Conservation (phyloP, 2,329 filamentous ascomycete species). For the Ceratocystis papillata region DNA sequence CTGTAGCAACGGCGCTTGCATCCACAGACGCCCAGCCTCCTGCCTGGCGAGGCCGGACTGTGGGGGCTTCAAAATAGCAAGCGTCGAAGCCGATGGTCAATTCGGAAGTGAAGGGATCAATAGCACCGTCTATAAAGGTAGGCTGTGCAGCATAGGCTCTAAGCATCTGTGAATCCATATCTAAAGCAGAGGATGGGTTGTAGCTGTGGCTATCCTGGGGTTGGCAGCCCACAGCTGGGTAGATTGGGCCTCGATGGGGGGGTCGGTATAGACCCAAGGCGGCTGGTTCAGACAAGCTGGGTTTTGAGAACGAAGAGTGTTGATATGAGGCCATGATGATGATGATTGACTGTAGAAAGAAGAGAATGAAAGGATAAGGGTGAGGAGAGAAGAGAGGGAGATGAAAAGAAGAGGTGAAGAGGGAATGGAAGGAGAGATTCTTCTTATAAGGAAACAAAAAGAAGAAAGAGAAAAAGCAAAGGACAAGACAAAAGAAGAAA, state of each 20-base stretch:
- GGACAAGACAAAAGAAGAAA: background rate
- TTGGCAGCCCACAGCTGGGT: no score
- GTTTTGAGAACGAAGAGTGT: background rate
- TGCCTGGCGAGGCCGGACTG: background rate
- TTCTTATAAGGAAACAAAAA: background rate
- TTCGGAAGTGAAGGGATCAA: background rate
- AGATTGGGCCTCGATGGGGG: no score
- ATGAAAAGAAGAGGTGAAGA: background rate
- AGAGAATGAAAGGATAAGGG: background rate
- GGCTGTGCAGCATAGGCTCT: background rate
- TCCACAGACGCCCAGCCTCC: background rate
- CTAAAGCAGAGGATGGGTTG: background rate
- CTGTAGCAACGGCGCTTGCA: background rate
- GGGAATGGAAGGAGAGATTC: no score
- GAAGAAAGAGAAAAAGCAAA: background rate
- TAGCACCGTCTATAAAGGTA: background rate
- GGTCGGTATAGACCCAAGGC: no score
- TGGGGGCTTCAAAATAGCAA: background rate
- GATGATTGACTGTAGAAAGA: background rate
- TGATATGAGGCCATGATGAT: background rate
- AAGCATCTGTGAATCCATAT: background rate
- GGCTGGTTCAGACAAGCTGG: background rate
- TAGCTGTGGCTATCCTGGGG: no score
- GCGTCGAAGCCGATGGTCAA: background rate
- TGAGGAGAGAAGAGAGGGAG: background rate